Conservation (phyloP, 768 basidiomycete genomes). For the Leccinum broughii region DNA sequence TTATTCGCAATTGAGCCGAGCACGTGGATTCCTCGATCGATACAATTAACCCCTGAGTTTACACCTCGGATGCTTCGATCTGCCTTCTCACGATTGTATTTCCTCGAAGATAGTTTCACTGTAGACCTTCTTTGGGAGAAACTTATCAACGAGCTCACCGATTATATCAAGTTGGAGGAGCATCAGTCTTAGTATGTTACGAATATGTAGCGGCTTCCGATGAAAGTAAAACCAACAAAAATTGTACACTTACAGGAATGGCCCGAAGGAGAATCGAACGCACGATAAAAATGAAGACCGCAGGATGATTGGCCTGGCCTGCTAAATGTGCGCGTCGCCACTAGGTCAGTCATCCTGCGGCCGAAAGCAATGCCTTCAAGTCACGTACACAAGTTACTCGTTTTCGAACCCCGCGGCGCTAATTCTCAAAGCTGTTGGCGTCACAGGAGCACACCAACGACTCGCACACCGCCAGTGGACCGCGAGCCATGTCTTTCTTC, state of each 20-base stretch:
- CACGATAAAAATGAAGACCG: not conserved
- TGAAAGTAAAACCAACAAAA: too few species aligned
- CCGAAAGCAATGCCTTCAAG: not conserved
- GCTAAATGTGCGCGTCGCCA: not conserved
- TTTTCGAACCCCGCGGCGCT: constrained; percentile 19
- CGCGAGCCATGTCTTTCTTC: constrained; percentile 45
- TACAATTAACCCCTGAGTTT: not conserved
- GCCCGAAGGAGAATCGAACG: constrained; percentile 1
- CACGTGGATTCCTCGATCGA: constrained; percentile 8
- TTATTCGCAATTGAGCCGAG: constrained; percentile 3
- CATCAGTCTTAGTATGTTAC: too few species aligned
- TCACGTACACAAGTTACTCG: not conserved
- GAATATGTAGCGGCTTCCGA: too few species aligned
- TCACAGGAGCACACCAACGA: too few species aligned
- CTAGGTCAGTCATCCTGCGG: constrained; percentile 1
- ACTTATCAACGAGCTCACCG: too few species aligned
- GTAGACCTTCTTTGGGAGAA: too few species aligned
- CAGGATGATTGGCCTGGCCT: not conserved
- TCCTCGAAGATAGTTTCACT: too few species aligned
- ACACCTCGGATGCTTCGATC: too few species aligned
- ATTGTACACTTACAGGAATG: not conserved
- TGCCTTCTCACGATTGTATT: too few species aligned
- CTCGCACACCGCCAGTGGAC: not conserved
- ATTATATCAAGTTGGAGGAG: too few species aligned
- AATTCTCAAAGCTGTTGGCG: not conserved